Conservation (phyloP, 495 filamentous ascomycete genomes). For the Sordaria brevicollis region DNA sequence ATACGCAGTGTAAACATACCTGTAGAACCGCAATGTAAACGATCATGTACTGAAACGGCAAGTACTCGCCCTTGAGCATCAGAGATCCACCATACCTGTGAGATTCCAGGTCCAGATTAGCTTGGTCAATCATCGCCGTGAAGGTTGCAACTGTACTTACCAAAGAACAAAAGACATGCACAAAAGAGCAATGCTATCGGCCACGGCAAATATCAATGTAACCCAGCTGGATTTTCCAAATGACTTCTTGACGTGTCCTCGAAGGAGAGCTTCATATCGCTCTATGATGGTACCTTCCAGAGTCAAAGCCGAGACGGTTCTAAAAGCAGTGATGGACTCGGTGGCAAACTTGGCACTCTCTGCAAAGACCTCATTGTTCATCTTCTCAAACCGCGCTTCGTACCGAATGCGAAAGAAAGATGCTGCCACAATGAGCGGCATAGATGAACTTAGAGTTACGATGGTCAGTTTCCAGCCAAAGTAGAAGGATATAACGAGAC, state of each 20-base stretch:
- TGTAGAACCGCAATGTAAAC: conserved; percentile 38
- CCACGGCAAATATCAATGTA: conserved; percentile 39
- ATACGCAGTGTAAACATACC: conserved; percentile 14
- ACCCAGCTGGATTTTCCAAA: conserved; percentile 42
- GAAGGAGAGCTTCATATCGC: conserved; percentile 39
- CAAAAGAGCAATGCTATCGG: conserved; percentile 41
- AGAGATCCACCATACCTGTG: conserved; percentile 33
- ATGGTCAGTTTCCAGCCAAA: conserved; percentile 50
- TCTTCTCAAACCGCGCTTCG: conserved; percentile 41
- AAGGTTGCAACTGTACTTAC: conserved; percentile 25
- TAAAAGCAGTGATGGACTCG: conserved; percentile 45
- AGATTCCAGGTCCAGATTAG: background rate
- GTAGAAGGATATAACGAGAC: conserved; percentile 39
- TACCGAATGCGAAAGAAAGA: conserved; percentile 43
- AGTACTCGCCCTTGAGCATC: conserved; percentile 31
- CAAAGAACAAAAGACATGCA: conserved; percentile 48
- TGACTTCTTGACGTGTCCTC: conserved; percentile 39
- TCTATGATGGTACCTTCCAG: conserved; percentile 41
- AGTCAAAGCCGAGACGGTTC: conserved; percentile 46
- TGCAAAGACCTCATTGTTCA: conserved; percentile 41
- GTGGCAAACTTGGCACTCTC: conserved; percentile 48
- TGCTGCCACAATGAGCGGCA: conserved; percentile 39
- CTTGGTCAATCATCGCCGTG: background rate
- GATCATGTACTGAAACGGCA: conserved; percentile 38
- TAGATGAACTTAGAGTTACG: conserved; percentile 35